Evolutionary conservation across 1,139 yeast species (phyloP), one percentile per base, ranked within the genome.

Genomic region (Chernovozyma sophiae-reginae): DNA sequence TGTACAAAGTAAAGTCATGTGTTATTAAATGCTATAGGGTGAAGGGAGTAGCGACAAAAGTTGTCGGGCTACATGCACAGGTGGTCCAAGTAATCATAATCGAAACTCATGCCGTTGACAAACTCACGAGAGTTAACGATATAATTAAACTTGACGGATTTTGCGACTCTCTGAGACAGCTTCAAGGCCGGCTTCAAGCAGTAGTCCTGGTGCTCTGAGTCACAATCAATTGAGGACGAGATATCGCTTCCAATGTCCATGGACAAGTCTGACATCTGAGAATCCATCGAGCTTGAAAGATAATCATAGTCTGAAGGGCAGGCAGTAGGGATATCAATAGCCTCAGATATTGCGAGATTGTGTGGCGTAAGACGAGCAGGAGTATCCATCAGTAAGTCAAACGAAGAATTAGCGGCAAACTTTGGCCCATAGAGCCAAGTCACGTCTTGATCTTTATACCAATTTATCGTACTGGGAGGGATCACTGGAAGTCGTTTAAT

Each of bases 401-500:
- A 34, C 16, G 25, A 17, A 6, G 30, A 16, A 2, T 18, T 19
- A 12, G 37, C 35, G 22, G 41, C 48, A 32, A 55, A 58, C 43
- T 63, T 62, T 24, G 75, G 75, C 1, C 74, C 75, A 43, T 62
- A 69, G 41, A 70, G 60, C 74, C 74, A 68, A 12, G 72, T 69
- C 35, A 67, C 58, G 43, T 69, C 75, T 41, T 65, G 62, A 37
- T 55, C 56, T 45, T 69, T 69, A 43, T 65, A 62, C 75, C 75
- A 69, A 45, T 69, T 68, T 31, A 69, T 68, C 19, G 37, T 38
- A n/a, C 49, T 48, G 1, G 75, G 74, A 36, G 58, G 53, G 15
- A 59, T 44, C 36, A 62, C 68, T 14, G 41, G 36, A 26, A 69
- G 53, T 3, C 49, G 34, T 30, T 53, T 40, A 31, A 65, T 48